Base-by-base conservation (phyloP, 2,329 filamentous ascomycete species). In the Juglanconis oblonga region DNA sequence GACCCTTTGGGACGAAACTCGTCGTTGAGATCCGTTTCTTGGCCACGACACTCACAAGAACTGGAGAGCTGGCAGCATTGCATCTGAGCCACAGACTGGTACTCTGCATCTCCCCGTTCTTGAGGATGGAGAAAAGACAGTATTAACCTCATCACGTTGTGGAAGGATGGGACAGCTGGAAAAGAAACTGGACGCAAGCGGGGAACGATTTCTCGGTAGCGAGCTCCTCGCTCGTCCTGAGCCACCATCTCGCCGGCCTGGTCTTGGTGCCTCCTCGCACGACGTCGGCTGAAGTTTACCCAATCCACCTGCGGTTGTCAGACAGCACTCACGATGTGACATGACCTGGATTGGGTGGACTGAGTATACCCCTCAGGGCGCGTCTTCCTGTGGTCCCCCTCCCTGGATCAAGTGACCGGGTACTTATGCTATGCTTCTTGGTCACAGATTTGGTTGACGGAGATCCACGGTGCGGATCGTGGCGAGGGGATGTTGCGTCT, bases 401-500 rank as follows among this genome's bases (percentile, higher is more conserved):
- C 17, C 6, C 17, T 35, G 36, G 45, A 51, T 58, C 59, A 51
- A 61, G 55, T 58, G 55, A 54, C 51, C 36, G 9, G n/a, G 4
- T 32, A 1, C 24, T 45, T 14, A 48, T 9, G 47, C 55, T 55
- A 45, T 51, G 7, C 24, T 11, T 14, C 38, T 38, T 1, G 33
- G 10, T 31, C 13, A n/a, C 36, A 7, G 17, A 31, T 17, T 6
- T 42, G 38, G 38, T 7, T 42, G 38, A 42, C 38, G 38, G 4
- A 42, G 5, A 2, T 13, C 5, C 38, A 42, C 38, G 10, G 38
- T 8, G 38, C 38, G 10, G 10, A 14, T 13, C 38, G 10, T 42
- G 38, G 10, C 10, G 10, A 42, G 5, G 5, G 6, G 6, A 42
- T 14, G 38, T 42, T 42, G 10, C 38, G 5, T 42, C 38, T 42